These are phyloP conservation scores for Trichothecium sympodiale DNA, from an alignment of 2,329 filamentous ascomycete species.

Conservation along the genomic window DNA sequence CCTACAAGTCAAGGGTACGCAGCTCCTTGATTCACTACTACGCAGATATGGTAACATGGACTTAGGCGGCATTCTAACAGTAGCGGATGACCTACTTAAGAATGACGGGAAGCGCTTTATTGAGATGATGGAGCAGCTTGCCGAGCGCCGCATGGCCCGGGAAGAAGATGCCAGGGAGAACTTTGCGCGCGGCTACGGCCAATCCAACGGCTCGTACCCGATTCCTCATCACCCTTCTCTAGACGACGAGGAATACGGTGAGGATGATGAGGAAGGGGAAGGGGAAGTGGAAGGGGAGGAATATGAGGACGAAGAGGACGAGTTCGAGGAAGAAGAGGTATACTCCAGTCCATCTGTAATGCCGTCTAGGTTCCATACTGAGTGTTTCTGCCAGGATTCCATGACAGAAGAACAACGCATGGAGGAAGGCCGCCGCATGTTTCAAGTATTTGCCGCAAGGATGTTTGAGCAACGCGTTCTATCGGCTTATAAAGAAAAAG, in stretches of 20 bases:
- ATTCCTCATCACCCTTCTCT: slow-evolving; percentile 61
- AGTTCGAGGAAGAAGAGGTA: slow-evolving; percentile 73
- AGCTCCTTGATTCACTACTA: slow-evolving; percentile 31
- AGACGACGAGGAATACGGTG: slow-evolving; percentile 66
- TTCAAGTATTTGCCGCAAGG: slow-evolving; percentile 95
- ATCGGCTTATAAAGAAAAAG: slow-evolving; percentile 95
- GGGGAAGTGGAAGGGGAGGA: slow-evolving; percentile 36
- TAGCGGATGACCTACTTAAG: slow-evolving; percentile 95
- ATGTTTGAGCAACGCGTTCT: slow-evolving; percentile 99
- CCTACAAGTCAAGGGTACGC: slow-evolving; percentile 77
- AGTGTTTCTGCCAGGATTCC: slow-evolving; percentile 58
- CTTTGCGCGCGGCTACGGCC: slow-evolving; percentile 47
- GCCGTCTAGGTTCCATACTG: slow-evolving; percentile 28
- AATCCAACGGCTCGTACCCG: slow-evolving; percentile 49
- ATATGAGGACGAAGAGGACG: slow-evolving; percentile 48
- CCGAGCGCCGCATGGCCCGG: slow-evolving; percentile 91
- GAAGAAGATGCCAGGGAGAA: slow-evolving; percentile 71
- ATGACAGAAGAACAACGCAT: slow-evolving; percentile 98
- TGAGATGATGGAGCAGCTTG: slow-evolving; percentile 99
- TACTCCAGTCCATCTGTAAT: slow-evolving; percentile 31
- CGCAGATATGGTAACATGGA: slow-evolving; percentile 35
- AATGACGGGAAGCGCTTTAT: slow-evolving; percentile 99
- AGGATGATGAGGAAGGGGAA: slow-evolving; percentile 49
- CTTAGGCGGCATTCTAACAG: slow-evolving; percentile 91
- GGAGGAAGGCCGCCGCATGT: slow-evolving; percentile 97